These are phyloP conservation scores for Grosmannia clavigera DNA, from an alignment of 2,329 filamentous ascomycete species.

Conservation along the genomic window DNA sequence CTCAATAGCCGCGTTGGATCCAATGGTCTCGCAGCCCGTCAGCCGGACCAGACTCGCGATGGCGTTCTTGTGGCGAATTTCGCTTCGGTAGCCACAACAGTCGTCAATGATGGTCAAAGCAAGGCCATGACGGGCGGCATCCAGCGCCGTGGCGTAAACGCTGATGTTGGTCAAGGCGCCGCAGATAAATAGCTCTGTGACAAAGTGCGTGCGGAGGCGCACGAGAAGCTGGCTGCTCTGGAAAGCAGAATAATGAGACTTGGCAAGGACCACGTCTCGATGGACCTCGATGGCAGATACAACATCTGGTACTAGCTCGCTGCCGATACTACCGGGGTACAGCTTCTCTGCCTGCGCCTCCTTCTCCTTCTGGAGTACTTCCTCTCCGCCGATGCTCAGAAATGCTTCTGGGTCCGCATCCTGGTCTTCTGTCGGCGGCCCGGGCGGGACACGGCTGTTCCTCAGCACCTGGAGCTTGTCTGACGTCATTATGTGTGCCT, in stretches of 20 bases:
- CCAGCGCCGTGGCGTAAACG: conserved; percentile 81
- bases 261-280: conserved; percentile 42
- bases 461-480: conserved; percentile 15
- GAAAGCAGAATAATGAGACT: conserved; percentile 83
- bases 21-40: conserved; percentile 58
- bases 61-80: conserved; percentile 56
- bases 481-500: conserved; percentile 35
- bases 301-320: conserved; percentile 31
- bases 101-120: conserved; percentile 80
- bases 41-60: conserved; percentile 59
- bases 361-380: conserved; percentile 8
- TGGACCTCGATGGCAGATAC: conserved; percentile 29
- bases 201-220: conserved; percentile 68
- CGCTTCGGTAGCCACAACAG: conserved; percentile 70
- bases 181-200: conserved; percentile 82
- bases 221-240: conserved; percentile 60
- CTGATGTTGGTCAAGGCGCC: conserved; percentile 80
- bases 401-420: conserved; percentile 26
- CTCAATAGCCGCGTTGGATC: conserved; percentile 44
- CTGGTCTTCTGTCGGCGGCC: conserved; percentile 15
- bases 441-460: neutral
- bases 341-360: conserved; percentile 27
- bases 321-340: conserved; percentile 29
- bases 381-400: conserved; percentile 10
- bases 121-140: conserved; percentile 79